Evolutionary conservation across 495 filamentous ascomycete species (phyloP).

Genomic region (Aspergillus campestris): DNA sequence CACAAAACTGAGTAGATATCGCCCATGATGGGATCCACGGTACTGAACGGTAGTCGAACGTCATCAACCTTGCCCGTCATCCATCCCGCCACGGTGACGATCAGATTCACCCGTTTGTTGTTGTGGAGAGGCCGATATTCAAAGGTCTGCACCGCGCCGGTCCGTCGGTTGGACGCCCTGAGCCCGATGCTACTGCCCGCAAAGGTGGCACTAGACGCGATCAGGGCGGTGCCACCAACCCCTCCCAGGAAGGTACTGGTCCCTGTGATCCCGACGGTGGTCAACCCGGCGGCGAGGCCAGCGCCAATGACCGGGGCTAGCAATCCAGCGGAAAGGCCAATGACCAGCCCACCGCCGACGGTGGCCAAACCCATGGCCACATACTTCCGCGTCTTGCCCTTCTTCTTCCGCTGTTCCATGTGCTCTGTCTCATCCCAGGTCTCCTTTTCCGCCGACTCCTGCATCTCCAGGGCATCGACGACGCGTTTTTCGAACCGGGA

Average conservation of each 20-base stretch:
- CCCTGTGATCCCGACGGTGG: constrained; percentile 85
- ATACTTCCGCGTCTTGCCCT: constrained; percentile 68
- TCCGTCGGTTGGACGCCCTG: constrained; percentile 75
- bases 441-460: constrained; percentile 84
- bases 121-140: constrained; percentile 96
- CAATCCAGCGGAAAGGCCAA: constrained; percentile 87
- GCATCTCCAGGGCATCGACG: constrained; percentile 95
- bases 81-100: constrained; percentile 94
- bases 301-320: constrained; percentile 92
- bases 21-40: constrained; percentile 94
- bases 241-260: constrained; percentile 87
- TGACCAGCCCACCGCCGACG: constrained; percentile 90
- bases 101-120: constrained; percentile 93
- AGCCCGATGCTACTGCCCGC: constrained; percentile 80
- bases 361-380: constrained; percentile 97
- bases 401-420: constrained; percentile 78
- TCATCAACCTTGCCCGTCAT: constrained; percentile 98
- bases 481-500: constrained; percentile 96
- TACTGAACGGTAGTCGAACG: constrained; percentile 89
- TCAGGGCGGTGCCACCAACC: constrained; percentile 84
- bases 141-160: constrained; percentile 87
- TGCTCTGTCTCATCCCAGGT: constrained; percentile 97
- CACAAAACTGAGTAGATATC: constrained; percentile 96
- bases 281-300: constrained; percentile 89
- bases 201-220: constrained; percentile 81